Evolutionary conservation across 805 yeast genomes (phyloP), one percentile per base, ranked within the genome.

Genomic region (Pichia nanzhaoensis): DNA sequence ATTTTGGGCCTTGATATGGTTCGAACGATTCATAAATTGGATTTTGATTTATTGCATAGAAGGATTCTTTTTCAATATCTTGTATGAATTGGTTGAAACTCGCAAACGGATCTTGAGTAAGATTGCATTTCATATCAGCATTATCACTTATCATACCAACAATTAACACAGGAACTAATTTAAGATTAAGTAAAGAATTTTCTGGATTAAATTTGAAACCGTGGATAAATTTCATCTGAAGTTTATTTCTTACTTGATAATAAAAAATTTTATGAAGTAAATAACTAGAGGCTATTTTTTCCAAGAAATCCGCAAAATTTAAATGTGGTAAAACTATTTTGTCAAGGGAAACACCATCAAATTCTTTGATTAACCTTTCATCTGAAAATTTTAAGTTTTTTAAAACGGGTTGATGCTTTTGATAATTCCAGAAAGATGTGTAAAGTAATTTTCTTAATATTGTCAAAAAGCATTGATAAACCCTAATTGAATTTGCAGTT

Each of bases 161-260:
- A 16, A 60, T 58, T 39, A 61, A 41, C 5, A 60, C 61, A 4
- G 65, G 66, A 2, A 60, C 53, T 41, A 54, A 42, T 16, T 24
- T 18, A 24, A n/a, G 13, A n/a, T 19, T 24, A 19, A 39, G 30
- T 7, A 27, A 7, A 22, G 34, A 18, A 18, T 40, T 19, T n/a
- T 21, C 14, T 9, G 28, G 17, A 34, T 65, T 64, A 49, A 70
- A 71, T 44, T 74, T 55, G 46, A 70, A 71, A 0, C 75, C 75
- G 32, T 74, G 57, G 47, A 70, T 68, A 39, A 71, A 70, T 4
- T 67, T 59, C 60, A 59, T 56, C 27, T 48, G 51, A 43, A 53
- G 49, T 33, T 51, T 44, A 49, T 53, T 46, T 28, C 67, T 60
- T 12, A 73, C 55, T 49, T 21, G 71, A 13, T 46, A 33, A 13